Base-by-base conservation (phyloP, 2,329 filamentous ascomycete genomes). In the Alternaria gaisen region DNA sequence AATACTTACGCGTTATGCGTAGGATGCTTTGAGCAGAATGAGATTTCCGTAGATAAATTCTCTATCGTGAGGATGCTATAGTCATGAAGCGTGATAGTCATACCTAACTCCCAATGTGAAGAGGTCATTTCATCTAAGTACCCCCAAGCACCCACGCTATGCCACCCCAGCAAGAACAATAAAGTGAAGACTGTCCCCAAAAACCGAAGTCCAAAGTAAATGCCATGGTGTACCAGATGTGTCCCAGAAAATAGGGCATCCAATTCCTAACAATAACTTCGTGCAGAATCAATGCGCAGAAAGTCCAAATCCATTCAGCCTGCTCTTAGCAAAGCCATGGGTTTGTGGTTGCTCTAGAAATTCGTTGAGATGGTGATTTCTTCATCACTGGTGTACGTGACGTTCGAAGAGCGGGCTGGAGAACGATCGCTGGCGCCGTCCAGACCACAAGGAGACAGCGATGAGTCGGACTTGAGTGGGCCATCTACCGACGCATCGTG, bases 81-180 rank as follows among this genome's bases (percentile, higher is more conserved):
- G 30, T 43, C 47, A 24, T 51, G 20, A 57, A 41, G 34, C 26
- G 46, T 41, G 18, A 22, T 56, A 56, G 7, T 52, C 46, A 44
- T 57, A 28, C 46, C 41, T 28, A 20, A 38, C 41, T 42, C 16
- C 42, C 16, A 43, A 22, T 34, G 51, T 51, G 50, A 46, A 57
- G 44, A 48, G 50, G 41, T 12, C 30, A 28, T 42, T 5, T 28
- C 40, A 28, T 51, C 44, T 36, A 28, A 47, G 41, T 53, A 43
- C 60, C 40, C 64, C 67, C 26, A 54, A 63, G 60, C 66, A 57
- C 64, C 65, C 46, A 60, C 64, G 67, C 67, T 70, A 68, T 70
- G 64, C 67, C 64, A 32, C 56, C 53, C 56, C 58, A 30, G 41
- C 59, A 64, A 51, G 48, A 62, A 63, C 57, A 58, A 36, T 46